A percentile compares a stretch with the other conserved stretches of the same genome.
Conservation (phyloP, 768 basidiomycete genomes). For the Hygrophoropsis aurantiaca region DNA sequence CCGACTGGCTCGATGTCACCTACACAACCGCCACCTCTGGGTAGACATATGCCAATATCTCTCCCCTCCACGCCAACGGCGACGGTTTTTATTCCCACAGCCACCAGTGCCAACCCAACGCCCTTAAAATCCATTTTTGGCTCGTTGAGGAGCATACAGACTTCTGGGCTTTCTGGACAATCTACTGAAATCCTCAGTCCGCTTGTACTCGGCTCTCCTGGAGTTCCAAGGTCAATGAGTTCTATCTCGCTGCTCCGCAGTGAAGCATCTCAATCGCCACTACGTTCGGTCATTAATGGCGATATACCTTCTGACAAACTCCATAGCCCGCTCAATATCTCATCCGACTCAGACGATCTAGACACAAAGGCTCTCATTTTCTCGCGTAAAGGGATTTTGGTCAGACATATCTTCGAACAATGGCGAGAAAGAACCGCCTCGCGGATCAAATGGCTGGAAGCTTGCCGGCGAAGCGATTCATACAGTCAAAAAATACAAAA, state of each 20-base stretch:
- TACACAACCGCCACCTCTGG: slow-evolving; percentile 26
- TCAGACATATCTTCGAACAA: slow-evolving; percentile 40
- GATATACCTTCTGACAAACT: slow-evolving; percentile 8
- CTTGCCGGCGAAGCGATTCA: slow-evolving; percentile 56
- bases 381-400: slow-evolving; percentile 35
- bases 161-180: slow-evolving; percentile 14
- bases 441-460: slow-evolving; percentile 58
- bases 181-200: slow-evolving; percentile 31
- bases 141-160: slow-evolving; percentile 25
- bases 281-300: slow-evolving; percentile 16
- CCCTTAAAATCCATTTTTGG: slow-evolving; percentile 18
- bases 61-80: slow-evolving; percentile 32
- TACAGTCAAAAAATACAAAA: slow-evolving; percentile 54
- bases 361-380: slow-evolving; percentile 44
- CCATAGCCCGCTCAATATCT: slow-evolving; percentile 5
- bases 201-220: slow-evolving; percentile 26
- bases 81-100: slow-evolving; percentile 14
- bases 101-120: slow-evolving; percentile 5
- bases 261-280: slow-evolving; percentile 24
- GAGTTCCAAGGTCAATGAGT: slow-evolving; percentile 10
- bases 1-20: background rate
- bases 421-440: slow-evolving; percentile 51
- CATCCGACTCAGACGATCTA: slow-evolving; percentile 18
- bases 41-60: slow-evolving; percentile 30
- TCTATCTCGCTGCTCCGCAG: slow-evolving; percentile 14